Percentiles rank a stretch among this genome's conserved stretches.
phyloP scores from a whole-genome alignment of 2,329 filamentous ascomycete genomes.

The Delphinella strobiligena region DNA sequence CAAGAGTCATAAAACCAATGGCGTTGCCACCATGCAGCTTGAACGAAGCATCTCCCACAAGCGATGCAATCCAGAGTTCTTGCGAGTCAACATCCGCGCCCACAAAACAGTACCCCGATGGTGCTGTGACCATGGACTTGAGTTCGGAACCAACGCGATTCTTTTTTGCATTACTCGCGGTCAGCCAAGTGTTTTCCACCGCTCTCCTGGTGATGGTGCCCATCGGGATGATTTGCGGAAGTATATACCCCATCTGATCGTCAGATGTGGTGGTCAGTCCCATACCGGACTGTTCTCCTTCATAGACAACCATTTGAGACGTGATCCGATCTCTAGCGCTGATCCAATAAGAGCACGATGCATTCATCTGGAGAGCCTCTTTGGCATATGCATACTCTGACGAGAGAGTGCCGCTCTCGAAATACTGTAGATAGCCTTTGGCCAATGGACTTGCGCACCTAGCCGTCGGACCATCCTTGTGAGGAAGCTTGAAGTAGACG shows the following conservation, averaged over 20 bases:
- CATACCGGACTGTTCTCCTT: constrained; percentile 41
- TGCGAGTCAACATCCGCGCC: constrained; percentile 96
- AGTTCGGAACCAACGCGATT: constrained; percentile 94
- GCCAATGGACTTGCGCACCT: constrained; percentile 80
- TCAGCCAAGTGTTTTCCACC: constrained; percentile 97
- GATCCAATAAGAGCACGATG: constrained; percentile 98
- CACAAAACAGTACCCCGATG: constrained; percentile 82
- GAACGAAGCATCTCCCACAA: constrained; percentile 90
- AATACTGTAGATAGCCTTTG: constrained; percentile 81
- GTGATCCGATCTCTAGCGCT: constrained; percentile 85
- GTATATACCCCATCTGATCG: constrained; percentile 58
- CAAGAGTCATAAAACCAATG: constrained; percentile 96
- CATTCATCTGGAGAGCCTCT: constrained; percentile 95
- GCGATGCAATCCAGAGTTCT: constrained; percentile 94
- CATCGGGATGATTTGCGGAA: constrained; percentile 96
- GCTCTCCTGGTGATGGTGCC: constrained; percentile 89
- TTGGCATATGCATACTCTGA: constrained; percentile 87
- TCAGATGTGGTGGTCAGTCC: constrained; percentile 13
- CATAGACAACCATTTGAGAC: constrained; percentile 90
- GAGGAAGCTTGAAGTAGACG: constrained; percentile 83
- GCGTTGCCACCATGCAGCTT: constrained; percentile 92
- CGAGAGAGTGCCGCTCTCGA: constrained; percentile 76
- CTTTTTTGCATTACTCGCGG: constrained; percentile 90
- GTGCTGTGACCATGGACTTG: constrained; percentile 92
- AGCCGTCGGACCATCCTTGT: constrained; percentile 83